Conservation (phyloP, 768 basidiomycete genomes). For the Kwoniella dejecticola region DNA sequence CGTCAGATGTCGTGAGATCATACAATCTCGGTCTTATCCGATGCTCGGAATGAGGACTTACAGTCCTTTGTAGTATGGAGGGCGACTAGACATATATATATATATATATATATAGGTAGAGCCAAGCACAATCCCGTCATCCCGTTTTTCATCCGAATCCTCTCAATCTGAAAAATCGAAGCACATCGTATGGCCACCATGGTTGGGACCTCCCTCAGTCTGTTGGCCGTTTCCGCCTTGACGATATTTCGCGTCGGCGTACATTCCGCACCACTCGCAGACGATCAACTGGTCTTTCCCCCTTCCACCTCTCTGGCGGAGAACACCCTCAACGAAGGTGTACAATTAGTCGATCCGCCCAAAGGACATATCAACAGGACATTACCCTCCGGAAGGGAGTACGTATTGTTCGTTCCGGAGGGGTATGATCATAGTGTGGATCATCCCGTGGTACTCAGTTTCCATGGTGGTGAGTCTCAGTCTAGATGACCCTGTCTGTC, state of each 20-base stretch:
- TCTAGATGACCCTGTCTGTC: no score
- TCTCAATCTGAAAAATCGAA: no score
- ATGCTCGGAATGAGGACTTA: neutral
- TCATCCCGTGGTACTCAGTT: slow-evolving; percentile 34
- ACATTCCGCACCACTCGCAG: neutral
- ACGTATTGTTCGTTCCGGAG: slow-evolving; percentile 13
- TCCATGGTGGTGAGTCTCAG: slow-evolving; percentile 34
- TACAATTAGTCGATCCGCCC: neutral
- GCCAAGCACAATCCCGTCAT: neutral
- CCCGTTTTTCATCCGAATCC: no score
- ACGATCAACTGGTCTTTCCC: neutral
- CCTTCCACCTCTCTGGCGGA: neutral
- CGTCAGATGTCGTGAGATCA: slow-evolving; percentile 4
- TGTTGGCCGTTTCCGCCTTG: no score
- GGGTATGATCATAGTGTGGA: slow-evolving; percentile 10
- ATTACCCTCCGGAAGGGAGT: slow-evolving; percentile 13
- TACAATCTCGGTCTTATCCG: neutral
- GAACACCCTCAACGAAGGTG: neutral
- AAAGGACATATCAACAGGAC: slow-evolving; percentile 14
- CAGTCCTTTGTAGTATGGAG: neutral
- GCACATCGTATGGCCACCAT: no score
- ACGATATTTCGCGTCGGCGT: no score
- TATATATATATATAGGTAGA: neutral
- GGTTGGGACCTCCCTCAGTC: no score
- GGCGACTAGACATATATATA: no score